These are phyloP conservation scores for Thielaviopsis punctulata DNA, from an alignment of 2,329 filamentous ascomycete genomes.

Conservation along the genomic window DNA sequence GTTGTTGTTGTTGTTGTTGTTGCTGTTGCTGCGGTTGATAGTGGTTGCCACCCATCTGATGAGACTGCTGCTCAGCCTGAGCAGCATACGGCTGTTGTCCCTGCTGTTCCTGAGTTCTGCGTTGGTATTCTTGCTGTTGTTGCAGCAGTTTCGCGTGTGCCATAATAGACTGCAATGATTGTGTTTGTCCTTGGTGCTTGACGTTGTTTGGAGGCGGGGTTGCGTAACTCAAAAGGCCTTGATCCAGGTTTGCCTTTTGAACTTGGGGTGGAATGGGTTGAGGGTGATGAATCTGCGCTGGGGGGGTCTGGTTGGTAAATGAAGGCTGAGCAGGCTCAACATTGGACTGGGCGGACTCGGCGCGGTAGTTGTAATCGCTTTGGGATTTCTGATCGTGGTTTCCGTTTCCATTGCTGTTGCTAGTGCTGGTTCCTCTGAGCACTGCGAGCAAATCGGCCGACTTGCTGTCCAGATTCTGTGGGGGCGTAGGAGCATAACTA, in stretches of 20 bases:
- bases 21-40: slow-evolving; percentile 3
- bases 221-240: slow-evolving; percentile 12
- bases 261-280: slow-evolving; percentile 39
- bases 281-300: slow-evolving; percentile 21
- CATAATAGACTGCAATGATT: slow-evolving; percentile 9
- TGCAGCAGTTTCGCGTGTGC: slow-evolving; percentile 10
- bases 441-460: slow-evolving; percentile 7
- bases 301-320: slow-evolving; percentile 16
- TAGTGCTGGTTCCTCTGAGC: background rate
- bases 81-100: background rate
- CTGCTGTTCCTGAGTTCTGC: slow-evolving; percentile 11
- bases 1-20: slow-evolving; percentile 14
- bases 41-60: background rate
- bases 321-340: slow-evolving; percentile 32
- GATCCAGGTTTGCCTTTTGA: slow-evolving; percentile 27
- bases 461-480: slow-evolving; percentile 4
- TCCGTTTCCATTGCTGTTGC: background rate
- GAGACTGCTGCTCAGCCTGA: background rate
- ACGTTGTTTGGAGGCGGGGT: slow-evolving; percentile 12
- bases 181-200: slow-evolving; percentile 7
- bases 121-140: slow-evolving; percentile 12
- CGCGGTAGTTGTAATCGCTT: slow-evolving; percentile 25
- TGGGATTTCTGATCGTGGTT: slow-evolving; percentile 17
- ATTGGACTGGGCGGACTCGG: slow-evolving; percentile 36
- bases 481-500: slow-evolving; percentile 5